These are phyloP conservation scores for Volutella citrinella DNA, from an alignment of 2,329 filamentous ascomycete genomes.

Conservation along the genomic window DNA sequence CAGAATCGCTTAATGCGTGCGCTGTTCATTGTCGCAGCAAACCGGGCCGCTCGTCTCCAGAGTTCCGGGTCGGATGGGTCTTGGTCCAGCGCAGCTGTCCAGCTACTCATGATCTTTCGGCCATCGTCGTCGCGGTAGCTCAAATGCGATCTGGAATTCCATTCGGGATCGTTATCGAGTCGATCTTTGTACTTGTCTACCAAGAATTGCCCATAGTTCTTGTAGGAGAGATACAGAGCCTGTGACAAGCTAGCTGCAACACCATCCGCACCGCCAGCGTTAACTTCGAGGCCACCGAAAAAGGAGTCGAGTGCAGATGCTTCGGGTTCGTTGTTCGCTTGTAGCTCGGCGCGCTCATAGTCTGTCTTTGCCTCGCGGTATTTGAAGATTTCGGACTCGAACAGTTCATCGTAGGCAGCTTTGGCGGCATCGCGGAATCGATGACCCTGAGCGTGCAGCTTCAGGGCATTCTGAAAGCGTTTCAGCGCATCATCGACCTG, in stretches of 20 bases:
- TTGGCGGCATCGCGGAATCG: constrained; percentile 71
- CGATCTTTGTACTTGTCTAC: constrained; percentile 58
- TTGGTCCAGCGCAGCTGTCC: constrained; percentile 57
- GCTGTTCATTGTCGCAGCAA: constrained; percentile 57
- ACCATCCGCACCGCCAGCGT: constrained; percentile 65
- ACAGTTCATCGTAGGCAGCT: constrained; percentile 79
- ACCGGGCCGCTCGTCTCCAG: constrained; percentile 58
- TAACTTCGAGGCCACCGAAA: constrained; percentile 50
- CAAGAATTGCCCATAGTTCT: constrained; percentile 90
- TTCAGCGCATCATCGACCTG: constrained; percentile 94
- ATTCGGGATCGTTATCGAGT: constrained; percentile 49
- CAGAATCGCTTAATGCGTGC: constrained; percentile 58
- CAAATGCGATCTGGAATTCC: constrained; percentile 28
- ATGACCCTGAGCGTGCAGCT: constrained; percentile 84
- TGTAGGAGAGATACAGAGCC: constrained; percentile 89
- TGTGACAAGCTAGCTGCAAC: constrained; percentile 80
- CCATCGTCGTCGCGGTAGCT: constrained; percentile 32
- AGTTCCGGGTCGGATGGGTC: constrained; percentile 67
- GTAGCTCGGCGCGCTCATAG: constrained; percentile 67
- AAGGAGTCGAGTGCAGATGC: constrained; percentile 42
- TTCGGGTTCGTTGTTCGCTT: constrained; percentile 47
- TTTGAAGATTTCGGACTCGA: constrained; percentile 89
- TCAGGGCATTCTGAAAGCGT: constrained; percentile 86
- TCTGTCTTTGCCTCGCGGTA: constrained; percentile 86
- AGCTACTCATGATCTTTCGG: constrained; percentile 51